These are phyloP conservation scores for Scheffersomyces illinoinensis DNA, from an alignment of 1,139 yeast genomes.

Conservation along the genomic window DNA sequence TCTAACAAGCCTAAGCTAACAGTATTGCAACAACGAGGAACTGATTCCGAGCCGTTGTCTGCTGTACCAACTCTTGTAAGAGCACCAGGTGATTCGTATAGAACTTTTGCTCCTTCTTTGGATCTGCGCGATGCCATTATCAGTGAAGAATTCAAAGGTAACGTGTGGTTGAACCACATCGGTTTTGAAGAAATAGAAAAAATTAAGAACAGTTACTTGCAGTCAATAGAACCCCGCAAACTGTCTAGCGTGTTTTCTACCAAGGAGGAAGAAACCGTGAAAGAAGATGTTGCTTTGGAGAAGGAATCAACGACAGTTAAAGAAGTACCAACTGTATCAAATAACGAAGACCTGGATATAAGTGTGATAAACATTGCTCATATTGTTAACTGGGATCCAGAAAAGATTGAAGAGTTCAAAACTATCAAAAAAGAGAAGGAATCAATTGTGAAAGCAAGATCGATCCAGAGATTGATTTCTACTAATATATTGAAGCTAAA, in stretches of 20 bases:
- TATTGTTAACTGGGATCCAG: slow-evolving; percentile 41
- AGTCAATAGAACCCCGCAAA: not conserved
- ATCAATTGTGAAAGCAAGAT: slow-evolving; percentile 22
- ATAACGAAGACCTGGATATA: slow-evolving; percentile 9
- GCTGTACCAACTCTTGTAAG: slow-evolving; percentile 9
- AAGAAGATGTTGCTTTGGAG: slow-evolving; percentile 5
- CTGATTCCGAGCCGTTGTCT: slow-evolving; percentile 9
- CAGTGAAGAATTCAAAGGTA: slow-evolving; percentile 60
- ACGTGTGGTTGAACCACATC: slow-evolving; percentile 77
- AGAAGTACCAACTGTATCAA: slow-evolving; percentile 6
- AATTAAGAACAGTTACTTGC: slow-evolving; percentile 28
- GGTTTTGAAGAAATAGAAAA: slow-evolving; percentile 56
- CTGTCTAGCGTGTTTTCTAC: slow-evolving; percentile 3
- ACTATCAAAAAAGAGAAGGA: slow-evolving; percentile 28
- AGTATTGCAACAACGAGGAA: slow-evolving; percentile 12
- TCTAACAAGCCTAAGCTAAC: slow-evolving; percentile 12
- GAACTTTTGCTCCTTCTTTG: slow-evolving; percentile 75
- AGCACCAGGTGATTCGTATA: slow-evolving; percentile 46
- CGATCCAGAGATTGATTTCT: slow-evolving; percentile 55
- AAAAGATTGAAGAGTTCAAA: slow-evolving; percentile 24
- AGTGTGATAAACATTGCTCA: slow-evolving; percentile 33
- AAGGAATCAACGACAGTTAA: slow-evolving; percentile 8
- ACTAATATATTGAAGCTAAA: slow-evolving; percentile 58
- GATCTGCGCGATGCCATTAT: slow-evolving; percentile 75
- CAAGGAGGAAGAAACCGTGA: slow-evolving; percentile 6